Conservation (phyloP, 352 stramenopile species). For the Phytophthora melonis region DNA sequence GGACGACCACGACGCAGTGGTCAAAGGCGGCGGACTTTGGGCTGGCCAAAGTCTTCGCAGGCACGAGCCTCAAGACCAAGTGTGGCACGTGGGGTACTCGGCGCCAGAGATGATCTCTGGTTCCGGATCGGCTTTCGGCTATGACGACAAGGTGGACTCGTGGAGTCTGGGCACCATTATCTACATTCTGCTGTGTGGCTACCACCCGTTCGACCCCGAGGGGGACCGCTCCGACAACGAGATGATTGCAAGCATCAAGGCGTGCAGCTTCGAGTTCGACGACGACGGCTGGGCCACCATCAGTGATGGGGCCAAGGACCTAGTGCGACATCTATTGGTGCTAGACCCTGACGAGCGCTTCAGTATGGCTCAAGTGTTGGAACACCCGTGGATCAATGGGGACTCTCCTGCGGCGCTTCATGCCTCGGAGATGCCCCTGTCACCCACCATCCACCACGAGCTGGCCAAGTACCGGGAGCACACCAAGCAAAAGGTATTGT, state of each 20-base stretch:
- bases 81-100: conserved; percentile 86
- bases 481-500: conserved; percentile 60
- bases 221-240: conserved; percentile 81
- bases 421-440: conserved; percentile 55
- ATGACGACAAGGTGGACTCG: conserved; percentile 88
- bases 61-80: conserved; percentile 80
- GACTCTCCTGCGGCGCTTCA: conserved; percentile 18
- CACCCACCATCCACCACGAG: conserved; percentile 74
- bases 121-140: conserved; percentile 72
- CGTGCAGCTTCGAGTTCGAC: conserved; percentile 78
- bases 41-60: conserved; percentile 82
- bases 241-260: conserved; percentile 87
- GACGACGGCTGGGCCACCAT: conserved; percentile 77
- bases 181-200: conserved; percentile 89
- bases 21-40: conserved; percentile 88
- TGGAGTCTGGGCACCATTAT: conserved; percentile 90
- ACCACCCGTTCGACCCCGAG: conserved; percentile 85
- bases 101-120: conserved; percentile 89
- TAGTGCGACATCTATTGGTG: conserved; percentile 82
- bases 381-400: conserved; percentile 74
- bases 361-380: conserved; percentile 73
- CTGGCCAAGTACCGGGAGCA: conserved; percentile 69
- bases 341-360: conserved; percentile 73
- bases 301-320: conserved; percentile 69
- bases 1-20: conserved; percentile 65